Evolutionary conservation across 108 stramenopile genomes (phyloP).

Genomic region (Thalassiosira profunda): DNA sequence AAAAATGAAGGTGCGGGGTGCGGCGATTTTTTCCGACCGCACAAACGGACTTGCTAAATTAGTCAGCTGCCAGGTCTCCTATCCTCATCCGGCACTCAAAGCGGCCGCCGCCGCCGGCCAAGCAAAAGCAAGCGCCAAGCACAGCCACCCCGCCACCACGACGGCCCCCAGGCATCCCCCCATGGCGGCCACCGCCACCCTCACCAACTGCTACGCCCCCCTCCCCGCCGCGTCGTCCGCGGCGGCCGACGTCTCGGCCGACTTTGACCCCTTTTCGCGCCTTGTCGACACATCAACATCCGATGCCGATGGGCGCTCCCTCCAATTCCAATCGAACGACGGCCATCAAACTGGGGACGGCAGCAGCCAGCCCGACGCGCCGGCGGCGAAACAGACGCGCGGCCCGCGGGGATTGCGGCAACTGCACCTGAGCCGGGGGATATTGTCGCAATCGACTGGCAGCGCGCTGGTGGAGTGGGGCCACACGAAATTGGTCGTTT

Average conservation of each 20-base stretch:
- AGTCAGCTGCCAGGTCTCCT: too few relatives aligned
- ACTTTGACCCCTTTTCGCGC: conserved; percentile 29
- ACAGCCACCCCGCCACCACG: too few relatives aligned
- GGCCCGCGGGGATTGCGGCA: conserved; percentile 53
- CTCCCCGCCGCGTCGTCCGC: conserved; percentile 33
- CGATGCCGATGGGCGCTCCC: conserved; percentile 14
- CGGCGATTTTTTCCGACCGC: too few relatives aligned
- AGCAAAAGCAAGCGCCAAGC: too few relatives aligned
- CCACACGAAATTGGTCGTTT: conserved; percentile 80
- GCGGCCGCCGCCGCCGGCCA: too few relatives aligned
- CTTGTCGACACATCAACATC: not conserved
- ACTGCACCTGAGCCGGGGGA: conserved; percentile 45
- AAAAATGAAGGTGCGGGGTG: too few relatives aligned
- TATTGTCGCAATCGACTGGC: conserved; percentile 55
- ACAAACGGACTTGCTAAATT: too few relatives aligned
- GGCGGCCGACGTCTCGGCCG: not conserved
- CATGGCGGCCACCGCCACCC: conserved; percentile 55
- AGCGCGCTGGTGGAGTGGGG: conserved; percentile 83
- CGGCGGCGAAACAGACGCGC: conserved; percentile 3
- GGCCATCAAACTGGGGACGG: conserved; percentile 4
- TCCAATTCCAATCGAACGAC: conserved; percentile 4
- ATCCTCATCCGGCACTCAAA: too few relatives aligned
- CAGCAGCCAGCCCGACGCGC: not conserved
- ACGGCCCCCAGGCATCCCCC: too few relatives aligned
- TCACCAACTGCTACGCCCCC: conserved; percentile 77